These are phyloP conservation scores for Onygenales sp. DNA, from an alignment of 2,329 filamentous ascomycete species.

Conservation along the genomic window DNA sequence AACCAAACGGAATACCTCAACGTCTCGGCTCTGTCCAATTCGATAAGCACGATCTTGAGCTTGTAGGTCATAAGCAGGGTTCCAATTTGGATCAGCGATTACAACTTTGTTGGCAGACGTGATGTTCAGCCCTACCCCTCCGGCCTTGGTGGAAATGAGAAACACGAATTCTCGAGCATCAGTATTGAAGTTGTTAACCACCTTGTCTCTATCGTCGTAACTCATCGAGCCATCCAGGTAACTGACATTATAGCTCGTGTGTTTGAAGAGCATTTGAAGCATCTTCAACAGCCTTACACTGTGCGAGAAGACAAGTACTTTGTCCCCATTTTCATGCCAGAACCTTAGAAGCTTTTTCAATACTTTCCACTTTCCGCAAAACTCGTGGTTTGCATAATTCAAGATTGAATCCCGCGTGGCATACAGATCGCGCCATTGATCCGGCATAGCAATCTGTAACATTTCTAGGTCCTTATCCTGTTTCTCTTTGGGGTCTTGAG, in stretches of 20 bases:
- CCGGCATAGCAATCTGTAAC: conserved; percentile 65
- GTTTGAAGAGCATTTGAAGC: conserved; percentile 73
- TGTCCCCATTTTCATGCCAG: conserved; percentile 85
- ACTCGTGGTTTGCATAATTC: conserved; percentile 75
- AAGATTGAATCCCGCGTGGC: conserved; percentile 66
- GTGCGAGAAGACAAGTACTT: conserved; percentile 91
- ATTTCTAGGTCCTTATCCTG: conserved; percentile 67
- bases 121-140: conserved; percentile 90
- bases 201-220: conserved; percentile 71
- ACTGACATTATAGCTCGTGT: conserved; percentile 81
- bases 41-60: conserved; percentile 94
- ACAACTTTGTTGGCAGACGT: conserved; percentile 97
- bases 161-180: conserved; percentile 87
- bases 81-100: conserved; percentile 96
- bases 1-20: conserved; percentile 89
- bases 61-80: conserved; percentile 86
- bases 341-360: conserved; percentile 76
- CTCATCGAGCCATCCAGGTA: conserved; percentile 80
- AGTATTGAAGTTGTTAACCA: conserved; percentile 85
- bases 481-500: conserved; percentile 57
- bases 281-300: conserved; percentile 78
- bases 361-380: conserved; percentile 95
- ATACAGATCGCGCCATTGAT: conserved; percentile 66
- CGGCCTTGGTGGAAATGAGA: conserved; percentile 85
- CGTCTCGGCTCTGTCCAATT: conserved; percentile 84